Evolutionary conservation across 202 grass and related monocot genomes (phyloP), one percentile per base, ranked within the genome.

Genomic region (Carex sylvatica): DNA sequence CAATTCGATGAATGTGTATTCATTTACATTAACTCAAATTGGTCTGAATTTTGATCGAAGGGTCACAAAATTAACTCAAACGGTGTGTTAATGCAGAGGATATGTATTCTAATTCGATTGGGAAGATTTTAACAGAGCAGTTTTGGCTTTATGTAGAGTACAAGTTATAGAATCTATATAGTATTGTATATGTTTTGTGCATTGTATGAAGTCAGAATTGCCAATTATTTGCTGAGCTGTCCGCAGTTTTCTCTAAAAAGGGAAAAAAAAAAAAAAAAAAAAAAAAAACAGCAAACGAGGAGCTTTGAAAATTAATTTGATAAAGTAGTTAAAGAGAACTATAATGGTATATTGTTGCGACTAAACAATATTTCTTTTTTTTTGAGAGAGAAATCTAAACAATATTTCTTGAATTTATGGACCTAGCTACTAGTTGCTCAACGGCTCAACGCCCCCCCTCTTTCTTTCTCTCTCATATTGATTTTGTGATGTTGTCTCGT

Each of bases 391-490:
- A n/a, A n/a, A n/a, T n/a, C 47, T 46, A 40, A 49, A 72, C 38
- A 22, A 46, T 6, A 74, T 55, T 30, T 55, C 0, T 31, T 0
- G 7, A 49, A 72, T 47, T 75, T 31, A 75, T 75, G 72, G 26
- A 8, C 14, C 4, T 75, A 75, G 49, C 72, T 75, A 74, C 22
- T 53, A 40, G 6, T 40, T 74, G 47, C 46, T 69, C 65, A 70
- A 38, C n/a, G 6, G 38, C 69, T 1, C 69, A 40, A 47, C 68
- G 9, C 68, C 15, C 44, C 2, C 9, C 0, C 1, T 12, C 19
- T 56, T 7, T 16, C n/a, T 81, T 20, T 82, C 79, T 68, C 62
- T 82, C 40, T 31, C 80, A 67, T 67, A 82, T 82, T 82, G 80
- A 82, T 72, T 71, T 72, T 64, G 61, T 64, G 12, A n/a, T 80